phyloP scores from a whole-genome alignment of 148 eudicot species.

The Chenopodium formosanum region DNA sequence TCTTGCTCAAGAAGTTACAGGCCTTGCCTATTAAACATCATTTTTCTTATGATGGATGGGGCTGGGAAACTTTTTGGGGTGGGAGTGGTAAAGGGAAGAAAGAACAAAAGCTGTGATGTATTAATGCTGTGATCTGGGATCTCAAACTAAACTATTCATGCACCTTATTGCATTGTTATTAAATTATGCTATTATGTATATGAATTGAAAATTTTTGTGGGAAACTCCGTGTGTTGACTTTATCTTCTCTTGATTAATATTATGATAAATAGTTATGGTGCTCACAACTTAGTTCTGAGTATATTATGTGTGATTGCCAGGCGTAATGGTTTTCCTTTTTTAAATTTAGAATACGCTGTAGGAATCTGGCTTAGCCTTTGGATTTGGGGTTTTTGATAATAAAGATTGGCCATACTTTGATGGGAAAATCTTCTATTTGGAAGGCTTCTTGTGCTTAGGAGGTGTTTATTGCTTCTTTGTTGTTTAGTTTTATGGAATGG shows the following conservation, averaged over 20 bases:
- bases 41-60: conserved; percentile 2
- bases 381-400: too few species aligned
- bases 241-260: neutral
- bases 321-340: neutral
- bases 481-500: too few species aligned
- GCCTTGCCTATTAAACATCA: neutral
- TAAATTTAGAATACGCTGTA: neutral
- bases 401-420: too few species aligned
- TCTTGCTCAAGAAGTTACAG: conserved; percentile 2
- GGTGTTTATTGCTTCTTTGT: too few species aligned
- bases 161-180: neutral
- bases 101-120: neutral
- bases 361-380: neutral
- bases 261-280: neutral
- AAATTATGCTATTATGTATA: neutral
- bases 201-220: neutral
- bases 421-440: too few species aligned
- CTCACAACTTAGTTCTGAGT: neutral
- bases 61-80: neutral
- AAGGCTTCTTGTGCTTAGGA: too few species aligned
- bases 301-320: neutral
- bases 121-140: neutral
- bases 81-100: neutral
- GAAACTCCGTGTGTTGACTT: neutral
- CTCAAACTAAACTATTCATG: neutral